These are phyloP conservation scores for Liriodendron chinense DNA, from an alignment of 164 flowering plant species.

Conservation along the genomic window DNA sequence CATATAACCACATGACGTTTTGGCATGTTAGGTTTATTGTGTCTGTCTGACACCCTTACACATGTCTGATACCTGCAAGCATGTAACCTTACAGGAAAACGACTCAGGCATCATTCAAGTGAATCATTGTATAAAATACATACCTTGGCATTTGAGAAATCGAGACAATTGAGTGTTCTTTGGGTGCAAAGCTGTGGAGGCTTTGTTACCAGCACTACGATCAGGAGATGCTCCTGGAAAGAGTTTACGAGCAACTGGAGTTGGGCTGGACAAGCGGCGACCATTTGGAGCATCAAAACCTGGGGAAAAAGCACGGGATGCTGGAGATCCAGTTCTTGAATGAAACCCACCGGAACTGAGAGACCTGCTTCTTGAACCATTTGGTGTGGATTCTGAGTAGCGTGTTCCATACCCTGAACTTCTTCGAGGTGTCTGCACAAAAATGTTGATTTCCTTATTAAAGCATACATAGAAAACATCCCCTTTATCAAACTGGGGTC, in stretches of 20 bases:
- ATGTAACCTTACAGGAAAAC: background rate
- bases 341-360: conserved; percentile 24
- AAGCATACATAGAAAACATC: background rate
- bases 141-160: conserved; percentile 6
- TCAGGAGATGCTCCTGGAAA: conserved; percentile 28
- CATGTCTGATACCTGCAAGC: background rate
- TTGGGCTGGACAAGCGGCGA: conserved; percentile 28
- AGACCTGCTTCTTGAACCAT: conserved; percentile 35
- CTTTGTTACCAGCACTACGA: conserved; percentile 18
- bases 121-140: background rate
- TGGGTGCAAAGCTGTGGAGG: conserved; percentile 11
- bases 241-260: conserved; percentile 33
- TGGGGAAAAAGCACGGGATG: conserved; percentile 18
- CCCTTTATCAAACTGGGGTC: background rate
- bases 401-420: conserved; percentile 23
- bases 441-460: background rate
- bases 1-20: background rate
- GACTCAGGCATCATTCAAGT: background rate
- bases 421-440: conserved; percentile 33
- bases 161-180: background rate
- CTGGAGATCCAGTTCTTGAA: conserved; percentile 38
- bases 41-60: background rate
- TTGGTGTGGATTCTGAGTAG: conserved; percentile 29
- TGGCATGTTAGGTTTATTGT: background rate
- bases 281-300: conserved; percentile 18